These are phyloP conservation scores for Russula brevipes DNA, from an alignment of 768 basidiomycete genomes.

Conservation along the genomic window DNA sequence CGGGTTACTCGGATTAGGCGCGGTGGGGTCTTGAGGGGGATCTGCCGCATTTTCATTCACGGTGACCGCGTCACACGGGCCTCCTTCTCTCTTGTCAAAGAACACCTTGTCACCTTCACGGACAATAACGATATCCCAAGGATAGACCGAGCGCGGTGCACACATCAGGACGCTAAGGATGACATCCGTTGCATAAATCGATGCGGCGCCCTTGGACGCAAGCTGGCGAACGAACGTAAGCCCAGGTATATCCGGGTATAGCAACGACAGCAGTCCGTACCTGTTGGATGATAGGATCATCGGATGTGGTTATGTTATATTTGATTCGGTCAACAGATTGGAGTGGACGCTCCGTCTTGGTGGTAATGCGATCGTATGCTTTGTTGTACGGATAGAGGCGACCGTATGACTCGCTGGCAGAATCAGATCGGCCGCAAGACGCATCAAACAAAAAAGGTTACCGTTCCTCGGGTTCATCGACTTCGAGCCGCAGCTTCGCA, in stretches of 20 bases:
- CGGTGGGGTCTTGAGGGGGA: slow-evolving; percentile 78
- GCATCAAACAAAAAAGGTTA: slow-evolving; percentile 38
- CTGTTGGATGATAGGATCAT: slow-evolving; percentile 94
- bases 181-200: slow-evolving; percentile 90
- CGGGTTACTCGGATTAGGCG: slow-evolving; percentile 74
- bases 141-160: slow-evolving; percentile 90
- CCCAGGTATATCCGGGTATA: slow-evolving; percentile 6
- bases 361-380: slow-evolving; percentile 90
- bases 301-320: slow-evolving; percentile 96
- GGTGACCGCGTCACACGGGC: slow-evolving; percentile 94
- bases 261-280: slow-evolving; percentile 37
- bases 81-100: slow-evolving; percentile 96
- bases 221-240: slow-evolving; percentile 44
- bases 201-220: slow-evolving; percentile 72
- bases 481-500: slow-evolving; percentile 86
- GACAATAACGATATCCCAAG: slow-evolving; percentile 97
- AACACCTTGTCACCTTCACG: slow-evolving; percentile 91
- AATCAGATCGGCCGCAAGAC: slow-evolving; percentile 3
- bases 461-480: slow-evolving; percentile 89
- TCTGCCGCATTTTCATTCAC: slow-evolving; percentile 99
- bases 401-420: slow-evolving; percentile 72
- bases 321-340: slow-evolving; percentile 92
- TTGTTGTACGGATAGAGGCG: slow-evolving; percentile 92
- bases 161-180: slow-evolving; percentile 96
- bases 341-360: slow-evolving; percentile 85